Evolutionary conservation across 129 eudicot genomes (phyloP).

Genomic region (Centella asiatica): DNA sequence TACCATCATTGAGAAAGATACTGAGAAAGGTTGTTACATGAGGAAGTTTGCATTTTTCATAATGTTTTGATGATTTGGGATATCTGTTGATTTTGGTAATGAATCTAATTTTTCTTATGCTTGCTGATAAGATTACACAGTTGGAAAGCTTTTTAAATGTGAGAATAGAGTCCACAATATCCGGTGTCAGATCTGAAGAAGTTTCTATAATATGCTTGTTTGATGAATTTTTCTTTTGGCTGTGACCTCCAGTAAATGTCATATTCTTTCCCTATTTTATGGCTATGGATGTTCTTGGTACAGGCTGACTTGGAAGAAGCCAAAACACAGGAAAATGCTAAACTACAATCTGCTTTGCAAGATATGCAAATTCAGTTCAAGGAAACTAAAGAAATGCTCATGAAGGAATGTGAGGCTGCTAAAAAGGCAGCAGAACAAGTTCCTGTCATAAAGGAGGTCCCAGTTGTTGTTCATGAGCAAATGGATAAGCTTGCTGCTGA

Average conservation of each 20-base stretch:
- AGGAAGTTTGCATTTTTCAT: no score
- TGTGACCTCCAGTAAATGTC: no score
- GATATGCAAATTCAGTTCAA: constrained; percentile 66
- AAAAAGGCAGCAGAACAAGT: constrained; percentile 45
- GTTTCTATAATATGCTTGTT: not conserved
- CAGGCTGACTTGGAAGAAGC: constrained; percentile 84
- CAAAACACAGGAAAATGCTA: constrained; percentile 62
- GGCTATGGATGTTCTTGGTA: no score
- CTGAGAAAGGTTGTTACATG: no score
- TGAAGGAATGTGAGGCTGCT: constrained; percentile 54
- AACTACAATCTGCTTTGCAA: constrained; percentile 66
- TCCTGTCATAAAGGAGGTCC: constrained; percentile 66
- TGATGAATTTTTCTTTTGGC: not conserved
- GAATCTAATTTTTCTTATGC: no score
- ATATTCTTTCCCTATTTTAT: no score
- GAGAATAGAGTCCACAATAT: not conserved
- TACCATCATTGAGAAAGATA: no score
- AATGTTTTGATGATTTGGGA: no score
- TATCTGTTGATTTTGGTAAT: no score
- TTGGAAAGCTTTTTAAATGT: not conserved
- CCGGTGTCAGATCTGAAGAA: no score
- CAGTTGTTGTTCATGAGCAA: constrained; percentile 55
- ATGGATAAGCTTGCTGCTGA: constrained; percentile 62
- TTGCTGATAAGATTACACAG: no score
- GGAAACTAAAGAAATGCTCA: constrained; percentile 61